Evolutionary conservation across 1,284 basidiomycete genomes (phyloP), one percentile per base, ranked within the genome.

Genomic region (Naganishia liquefaciens): DNA sequence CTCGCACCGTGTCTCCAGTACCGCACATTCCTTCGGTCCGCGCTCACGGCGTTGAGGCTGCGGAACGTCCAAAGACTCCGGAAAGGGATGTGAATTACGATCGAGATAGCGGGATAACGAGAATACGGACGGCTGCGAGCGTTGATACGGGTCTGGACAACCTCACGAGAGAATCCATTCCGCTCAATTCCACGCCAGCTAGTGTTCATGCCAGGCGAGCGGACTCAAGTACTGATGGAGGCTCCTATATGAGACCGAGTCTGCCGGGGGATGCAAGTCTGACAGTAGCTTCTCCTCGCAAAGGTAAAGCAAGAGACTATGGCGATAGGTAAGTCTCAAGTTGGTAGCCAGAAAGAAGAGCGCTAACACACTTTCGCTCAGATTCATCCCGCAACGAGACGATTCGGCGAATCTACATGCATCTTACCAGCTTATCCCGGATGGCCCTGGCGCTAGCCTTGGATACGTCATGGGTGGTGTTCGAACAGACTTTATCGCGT

Each of bases 381-480:
- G 82, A 25, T 84, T 83, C 72, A 84, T 84, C 54, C 83, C 83
- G 9, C 81, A 75, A 47, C 73, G 83, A 46, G 81, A 83, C 19
- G 58, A 65, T 30, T 81, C 79, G 0, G 70, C 77, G 10, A 82
- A 84, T 65, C 69, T 83, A 15, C 77, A 81, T 53, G 80, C 82
- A 0, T 77, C 80, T 1, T 84, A 80, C 68, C 79, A 81, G 61
- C 74, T 84, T 21, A 75, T 82, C 10, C 73, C 76, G 1, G 80
- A 81, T 25, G 73, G 71, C 27, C 73, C 72, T 51, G 62, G 68
- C 23, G 54, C 65, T 6, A 64, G 71, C 4, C 65, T 63, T 10
- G 68, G 67, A 70, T 75, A 49, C 49, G 62, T 66, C 5, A 52
- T 42, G 13, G 57, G 44, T 23, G 62, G 54, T 4, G 42, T 53